Conservation (phyloP, 257 asterid species). For the Penstemon davidsonii region DNA sequence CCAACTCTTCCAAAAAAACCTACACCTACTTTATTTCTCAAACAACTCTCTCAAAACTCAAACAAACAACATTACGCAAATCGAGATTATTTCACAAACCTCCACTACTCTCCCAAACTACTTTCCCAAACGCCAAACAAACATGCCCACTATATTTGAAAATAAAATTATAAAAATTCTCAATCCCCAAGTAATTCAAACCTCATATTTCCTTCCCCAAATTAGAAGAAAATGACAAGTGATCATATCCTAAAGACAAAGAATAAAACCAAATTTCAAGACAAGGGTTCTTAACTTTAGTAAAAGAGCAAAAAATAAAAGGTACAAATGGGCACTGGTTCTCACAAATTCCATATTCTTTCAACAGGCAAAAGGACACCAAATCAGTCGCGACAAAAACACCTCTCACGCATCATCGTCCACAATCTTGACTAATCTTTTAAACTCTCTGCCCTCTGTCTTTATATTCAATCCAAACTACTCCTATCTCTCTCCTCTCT, state of each 20-base stretch:
- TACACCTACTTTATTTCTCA: no score
- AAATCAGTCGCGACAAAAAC: slow-evolving; percentile 56
- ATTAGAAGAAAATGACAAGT: slow-evolving; percentile 42
- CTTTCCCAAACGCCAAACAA: no score
- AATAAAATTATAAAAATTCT: slow-evolving; percentile 11
- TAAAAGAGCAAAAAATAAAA: slow-evolving; percentile 22
- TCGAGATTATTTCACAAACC: no score
- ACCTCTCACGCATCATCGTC: slow-evolving; percentile 44
- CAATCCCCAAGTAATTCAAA: slow-evolving; percentile 4
- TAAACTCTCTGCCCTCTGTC: slow-evolving; percentile 27
- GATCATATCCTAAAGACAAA: slow-evolving; percentile 28
- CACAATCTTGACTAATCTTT: slow-evolving; percentile 46
- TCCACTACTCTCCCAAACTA: not conserved
- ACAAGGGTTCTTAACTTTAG: slow-evolving; percentile 23
- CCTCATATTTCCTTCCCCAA: slow-evolving; percentile 11
- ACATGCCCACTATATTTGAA: no score
- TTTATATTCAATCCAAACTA: slow-evolving; percentile 28
- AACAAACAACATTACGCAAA: no score
- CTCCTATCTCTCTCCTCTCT: slow-evolving; percentile 14
- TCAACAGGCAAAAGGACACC: slow-evolving; percentile 51
- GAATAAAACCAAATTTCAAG: slow-evolving; percentile 42
- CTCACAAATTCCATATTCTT: slow-evolving; percentile 81
- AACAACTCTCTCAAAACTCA: no score
- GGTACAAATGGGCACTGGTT: slow-evolving; percentile 47
- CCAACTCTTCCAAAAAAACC: no score